Base-by-base conservation (phyloP, 257 asterid genomes). In the Primulina huaijiensis region DNA sequence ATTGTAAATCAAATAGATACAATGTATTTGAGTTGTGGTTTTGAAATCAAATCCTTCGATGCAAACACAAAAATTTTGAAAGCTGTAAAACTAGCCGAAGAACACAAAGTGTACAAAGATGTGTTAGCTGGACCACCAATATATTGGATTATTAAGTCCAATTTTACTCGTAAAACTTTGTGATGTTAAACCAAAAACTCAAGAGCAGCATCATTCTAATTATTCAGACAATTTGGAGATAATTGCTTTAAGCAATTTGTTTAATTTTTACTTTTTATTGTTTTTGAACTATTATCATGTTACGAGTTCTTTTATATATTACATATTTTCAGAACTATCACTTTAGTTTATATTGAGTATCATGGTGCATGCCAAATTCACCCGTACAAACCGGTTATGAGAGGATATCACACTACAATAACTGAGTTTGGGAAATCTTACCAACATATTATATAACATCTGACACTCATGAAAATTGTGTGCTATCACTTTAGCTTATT, bases 71-170 rank as follows among this genome's bases (percentile, higher is more conserved):
- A 23, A 23, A 23, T 23, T 23, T 23, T 23, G 25, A 23, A 1
- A 1, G 25, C 3, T 2, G 30, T 27, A 27, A 68, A 56, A 23
- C 33, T 25, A 76, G 78, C 80, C 69, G 72, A 77, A 64, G 60
- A 75, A 72, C 25, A 75, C 76, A 37, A 81, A 72, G 31, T 69
- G 59, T 60, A 71, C 6, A 31, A 69, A 33, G 14, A 59, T 21
- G 62, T 59, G 53, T 37, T 43, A 25, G 57, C 64, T 46, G 56
- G 46, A 52, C 63, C 38, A 34, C 29, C 50, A 29, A 60, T 38
- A 27, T 27, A 27, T 27, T 27, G 29, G 29, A 27, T 27, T 20
- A 65, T 17, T 6, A 6, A 40, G 65, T 30, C 65, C 40, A 20
- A 64, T 68, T 8, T 37, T 37, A 37, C 58, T n/a, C 11, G 19